Evolutionary conservation across 108 stramenopile genomes (phyloP).

Genomic region (Cyclotella sp.): DNA sequence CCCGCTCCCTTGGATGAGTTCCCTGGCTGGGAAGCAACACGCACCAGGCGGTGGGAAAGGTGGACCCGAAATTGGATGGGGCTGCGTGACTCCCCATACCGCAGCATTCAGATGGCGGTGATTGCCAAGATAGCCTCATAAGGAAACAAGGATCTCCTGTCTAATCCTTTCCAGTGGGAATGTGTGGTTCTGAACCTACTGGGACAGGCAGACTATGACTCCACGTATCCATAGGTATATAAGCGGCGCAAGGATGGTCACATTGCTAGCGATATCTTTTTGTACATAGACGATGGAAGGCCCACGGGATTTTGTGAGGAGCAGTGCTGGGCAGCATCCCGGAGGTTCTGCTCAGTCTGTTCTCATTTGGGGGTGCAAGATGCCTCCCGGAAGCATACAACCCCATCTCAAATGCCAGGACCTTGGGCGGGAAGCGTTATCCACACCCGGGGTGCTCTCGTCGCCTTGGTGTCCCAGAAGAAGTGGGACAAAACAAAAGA

Average conservation of each 20-base stretch:
- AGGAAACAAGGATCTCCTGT: neutral
- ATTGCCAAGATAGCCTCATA: conserved; percentile 13
- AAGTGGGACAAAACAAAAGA: no score
- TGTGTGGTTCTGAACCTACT: conserved; percentile 23
- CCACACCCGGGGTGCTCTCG: no score
- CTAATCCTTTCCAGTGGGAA: conserved; percentile 34
- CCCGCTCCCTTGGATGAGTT: neutral
- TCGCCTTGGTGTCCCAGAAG: no score
- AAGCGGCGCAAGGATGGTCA: neutral
- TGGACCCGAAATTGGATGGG: conserved; percentile 46
- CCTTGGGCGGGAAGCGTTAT: no score
- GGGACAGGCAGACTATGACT: conserved; percentile 9
- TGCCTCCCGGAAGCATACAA: conserved; percentile 1
- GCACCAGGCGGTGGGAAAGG: conserved; percentile 12
- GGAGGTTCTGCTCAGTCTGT: neutral
- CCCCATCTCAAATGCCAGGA: no score
- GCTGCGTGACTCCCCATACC: conserved; percentile 44
- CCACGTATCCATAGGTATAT: conserved; percentile 22
- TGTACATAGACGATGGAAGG: neutral
- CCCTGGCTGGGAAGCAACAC: conserved; percentile 8
- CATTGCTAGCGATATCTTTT: neutral
- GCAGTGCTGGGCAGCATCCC: neutral
- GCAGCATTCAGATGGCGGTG: conserved; percentile 10
- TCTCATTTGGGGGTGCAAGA: neutral
- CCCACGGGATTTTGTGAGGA: neutral